These are phyloP conservation scores for Epichloe sibirici DNA, from an alignment of 2,329 filamentous ascomycete species.

Conservation along the genomic window DNA sequence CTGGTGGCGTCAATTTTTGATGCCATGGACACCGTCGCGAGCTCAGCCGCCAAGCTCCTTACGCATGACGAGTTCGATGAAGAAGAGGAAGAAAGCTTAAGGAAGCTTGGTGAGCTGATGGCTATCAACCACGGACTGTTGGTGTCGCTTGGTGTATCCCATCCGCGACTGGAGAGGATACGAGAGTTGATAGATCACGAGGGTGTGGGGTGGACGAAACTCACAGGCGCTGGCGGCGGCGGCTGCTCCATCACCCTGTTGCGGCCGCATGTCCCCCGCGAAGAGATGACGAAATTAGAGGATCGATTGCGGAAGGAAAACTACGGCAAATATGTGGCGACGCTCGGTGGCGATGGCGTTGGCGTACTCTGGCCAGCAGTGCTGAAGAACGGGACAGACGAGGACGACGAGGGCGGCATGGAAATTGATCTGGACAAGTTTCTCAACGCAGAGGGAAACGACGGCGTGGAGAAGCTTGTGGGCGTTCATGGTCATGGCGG, in stretches of 20 bases:
- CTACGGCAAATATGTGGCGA: slow-evolving; percentile 79
- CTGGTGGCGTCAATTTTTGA: slow-evolving; percentile 74
- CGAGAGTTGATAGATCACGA: slow-evolving; percentile 83
- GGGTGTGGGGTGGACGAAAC: slow-evolving; percentile 90
- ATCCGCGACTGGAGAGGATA: slow-evolving; percentile 83
- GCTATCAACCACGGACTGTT: slow-evolving; percentile 88
- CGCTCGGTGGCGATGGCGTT: slow-evolving; percentile 83
- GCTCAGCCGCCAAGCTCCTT: slow-evolving; percentile 41
- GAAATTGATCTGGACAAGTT: slow-evolving; percentile 84
- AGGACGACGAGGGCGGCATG: slow-evolving; percentile 68
- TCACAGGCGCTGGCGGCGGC: slow-evolving; percentile 90
- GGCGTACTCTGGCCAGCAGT: slow-evolving; percentile 91
- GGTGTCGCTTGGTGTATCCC: slow-evolving; percentile 84
- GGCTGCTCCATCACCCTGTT: slow-evolving; percentile 91
- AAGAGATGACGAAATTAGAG: slow-evolving; percentile 52
- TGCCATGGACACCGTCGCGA: slow-evolving; percentile 65
- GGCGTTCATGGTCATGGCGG: slow-evolving; percentile 60
- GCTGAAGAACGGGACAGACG: slow-evolving; percentile 69
- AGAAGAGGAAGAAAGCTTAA: slow-evolving; percentile 49
- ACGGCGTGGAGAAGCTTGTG: slow-evolving; percentile 78
- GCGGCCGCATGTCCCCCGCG: slow-evolving; percentile 47
- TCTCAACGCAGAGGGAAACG: slow-evolving; percentile 68
- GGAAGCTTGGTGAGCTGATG: slow-evolving; percentile 74
- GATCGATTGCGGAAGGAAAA: slow-evolving; percentile 54
- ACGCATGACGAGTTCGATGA: slow-evolving; percentile 55